These are phyloP conservation scores for Pneumocystis canis DNA, from an alignment of 1,139 yeast species.

Conservation along the genomic window DNA sequence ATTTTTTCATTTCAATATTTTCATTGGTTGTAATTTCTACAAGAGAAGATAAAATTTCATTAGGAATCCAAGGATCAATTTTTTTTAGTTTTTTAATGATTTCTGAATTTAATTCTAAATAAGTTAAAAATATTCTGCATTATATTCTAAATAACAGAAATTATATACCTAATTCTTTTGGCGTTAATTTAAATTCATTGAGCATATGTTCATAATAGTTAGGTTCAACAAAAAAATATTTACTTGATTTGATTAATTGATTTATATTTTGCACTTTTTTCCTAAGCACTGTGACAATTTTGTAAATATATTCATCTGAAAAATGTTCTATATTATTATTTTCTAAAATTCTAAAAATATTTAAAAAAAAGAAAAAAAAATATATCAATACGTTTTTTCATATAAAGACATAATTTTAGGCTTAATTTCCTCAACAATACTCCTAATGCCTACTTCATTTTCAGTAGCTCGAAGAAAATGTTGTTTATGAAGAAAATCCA, in stretches of 20 bases:
- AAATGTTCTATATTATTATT: background rate
- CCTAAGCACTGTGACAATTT: slow-evolving; percentile 5
- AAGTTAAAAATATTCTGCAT: background rate
- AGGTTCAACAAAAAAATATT: background rate
- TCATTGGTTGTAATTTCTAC: background rate
- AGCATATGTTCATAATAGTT: background rate
- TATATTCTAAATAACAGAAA: background rate
- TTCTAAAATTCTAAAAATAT: background rate
- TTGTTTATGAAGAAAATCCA: slow-evolving; percentile 46
- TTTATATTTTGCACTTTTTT: slow-evolving; percentile 2
- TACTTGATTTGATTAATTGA: background rate
- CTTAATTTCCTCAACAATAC: slow-evolving; percentile 3
- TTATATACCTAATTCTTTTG: background rate
- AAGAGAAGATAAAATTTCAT: background rate
- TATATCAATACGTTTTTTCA: background rate
- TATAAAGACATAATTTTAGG: background rate
- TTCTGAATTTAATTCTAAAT: background rate
- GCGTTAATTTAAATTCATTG: background rate
- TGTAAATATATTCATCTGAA: slow-evolving; percentile 5
- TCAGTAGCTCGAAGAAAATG: slow-evolving; percentile 8
- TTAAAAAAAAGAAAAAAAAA: background rate
- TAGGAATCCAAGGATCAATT: background rate
- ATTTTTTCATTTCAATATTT: background rate
- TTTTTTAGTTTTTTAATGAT: background rate
- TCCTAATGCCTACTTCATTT: slow-evolving; percentile 1